These are phyloP conservation scores for Sphaerobolus stellatus DNA, from an alignment of 1,284 basidiomycete species.

Conservation along the genomic window DNA sequence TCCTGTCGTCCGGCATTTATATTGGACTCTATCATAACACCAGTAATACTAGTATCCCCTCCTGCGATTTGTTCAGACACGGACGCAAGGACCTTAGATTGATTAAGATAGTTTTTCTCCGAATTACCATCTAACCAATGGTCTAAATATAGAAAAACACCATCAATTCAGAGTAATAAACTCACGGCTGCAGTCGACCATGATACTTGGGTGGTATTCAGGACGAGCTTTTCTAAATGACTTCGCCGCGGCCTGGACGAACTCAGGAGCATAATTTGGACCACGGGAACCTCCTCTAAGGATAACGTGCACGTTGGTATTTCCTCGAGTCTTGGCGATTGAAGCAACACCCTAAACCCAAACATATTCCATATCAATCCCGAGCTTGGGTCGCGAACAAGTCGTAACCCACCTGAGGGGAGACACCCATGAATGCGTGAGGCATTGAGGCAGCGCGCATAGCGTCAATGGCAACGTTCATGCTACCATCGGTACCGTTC, in stretches of 20 bases:
- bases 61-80: constrained; percentile 78
- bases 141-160: not conserved
- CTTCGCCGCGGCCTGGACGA: constrained; percentile 70
- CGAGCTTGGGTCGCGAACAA: not conserved
- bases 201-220: constrained; percentile 66
- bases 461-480: constrained; percentile 85
- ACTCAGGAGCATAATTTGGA: constrained; percentile 79
- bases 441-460: constrained; percentile 92
- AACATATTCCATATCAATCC: not conserved
- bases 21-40: constrained; percentile 97
- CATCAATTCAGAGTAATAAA: constrained; percentile 19
- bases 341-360: constrained; percentile 63
- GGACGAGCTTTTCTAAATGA: constrained; percentile 73
- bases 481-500: constrained; percentile 95
- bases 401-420: constrained; percentile 69
- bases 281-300: constrained; percentile 87
- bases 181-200: constrained; percentile 82
- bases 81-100: constrained; percentile 76
- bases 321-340: constrained; percentile 94
- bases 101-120: constrained; percentile 89
- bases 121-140: constrained; percentile 81
- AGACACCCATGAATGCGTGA: constrained; percentile 98
- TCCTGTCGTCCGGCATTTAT: constrained; percentile 87
- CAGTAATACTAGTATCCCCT: constrained; percentile 82
- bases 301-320: constrained; percentile 91